Base-by-base conservation (phyloP, 768 basidiomycete species). In the Leccinum broughii region DNA sequence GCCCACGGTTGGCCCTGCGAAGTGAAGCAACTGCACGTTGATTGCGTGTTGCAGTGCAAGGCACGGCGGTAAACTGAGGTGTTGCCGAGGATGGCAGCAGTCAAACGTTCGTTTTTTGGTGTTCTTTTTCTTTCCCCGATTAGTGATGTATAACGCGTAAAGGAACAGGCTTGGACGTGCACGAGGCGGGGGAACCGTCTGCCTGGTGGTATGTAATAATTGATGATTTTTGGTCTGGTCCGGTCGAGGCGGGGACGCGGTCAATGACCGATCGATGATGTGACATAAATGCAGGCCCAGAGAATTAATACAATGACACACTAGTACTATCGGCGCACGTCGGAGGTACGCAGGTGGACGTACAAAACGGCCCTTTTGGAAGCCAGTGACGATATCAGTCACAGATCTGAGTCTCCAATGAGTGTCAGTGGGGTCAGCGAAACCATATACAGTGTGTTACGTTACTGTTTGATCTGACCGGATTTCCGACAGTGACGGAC, bases 281-380 rank as follows among this genome's bases (percentile, higher is more conserved):
- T 34, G 22, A 50, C 26, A 24, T 50, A 30, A 30, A 15, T 2
- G 51, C 51, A 37, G 34, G 34, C 34, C 34, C 34, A 34, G 34
- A 13, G 37, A 41, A 44, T 44, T n/a, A 44, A 44, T 44, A 41
- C 17, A 41, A 41, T 4, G 39, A 41, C 39, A 39, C 15, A 22
- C 2, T 30, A 30, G 28, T 30, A 30, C 28, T 20, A 56, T 28
- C 56, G 56, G 56, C 57, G 34, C 15, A n/a, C 4, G 11, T 54
- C 52, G 57, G 57, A 56, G 57, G 53, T 56, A 56, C 2, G n/a
- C 26, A 35, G 51, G 28, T 37, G 20, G 22, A 22, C 46, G 55
- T 57, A 58, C 39, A 13, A 58, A 44, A 4, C 4, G 26, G 28
- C 10, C n/a, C 4, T 8, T 17, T 9, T 28, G 17, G 24, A 22